Evolutionary conservation across 768 basidiomycete genomes (phyloP), one percentile per base, ranked within the genome.

Genomic region (Calvatia gigantea): DNA sequence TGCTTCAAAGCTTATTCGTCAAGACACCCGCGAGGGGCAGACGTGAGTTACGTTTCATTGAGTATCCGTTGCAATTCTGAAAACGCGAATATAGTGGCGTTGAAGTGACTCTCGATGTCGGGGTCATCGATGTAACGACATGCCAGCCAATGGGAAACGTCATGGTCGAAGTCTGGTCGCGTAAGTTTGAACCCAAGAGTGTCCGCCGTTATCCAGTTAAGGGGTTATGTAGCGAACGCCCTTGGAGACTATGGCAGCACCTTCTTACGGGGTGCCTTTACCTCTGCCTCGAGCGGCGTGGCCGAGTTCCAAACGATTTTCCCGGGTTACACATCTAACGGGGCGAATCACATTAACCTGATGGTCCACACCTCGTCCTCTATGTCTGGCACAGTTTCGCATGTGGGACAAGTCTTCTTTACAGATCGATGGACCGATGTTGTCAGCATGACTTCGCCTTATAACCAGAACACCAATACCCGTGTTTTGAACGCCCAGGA

Each of bases 341-440:
- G 72, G 7, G 67, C 73, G 17, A 60, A 64, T 41, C 73, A 75
- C 58, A 65, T 72, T 29, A 70, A 73, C 57, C 54, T 65, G 14
- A 67, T 69, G 62, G 60, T 72, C 11, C 67, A 70, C 56, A 69
- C 71, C 1, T 59, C 70, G 27, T 52, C 67, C 29, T 68, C 73
- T 2, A 58, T 54, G 33, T 56, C 66, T 1, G 70, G 69, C n/a
- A 65, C 55, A 8, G 51, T 72, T 38, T 59, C 64, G 32, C 72
- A 72, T 54, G 63, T 70, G 27, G 73, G 72, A 3, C 71, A 71
- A 55, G 63, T 73, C 58, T 73, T 72, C 66, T 72, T 73, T 47
- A 61, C 66, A 37, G 72, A 71, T 47, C 59, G 52, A 3, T 65
- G 68, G 63, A 68, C 66, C 47, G 61, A 67, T 39, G 51, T 60